Conservation (phyloP, 2,329 filamentous ascomycete species). For the Microsporum ferrugineum region DNA sequence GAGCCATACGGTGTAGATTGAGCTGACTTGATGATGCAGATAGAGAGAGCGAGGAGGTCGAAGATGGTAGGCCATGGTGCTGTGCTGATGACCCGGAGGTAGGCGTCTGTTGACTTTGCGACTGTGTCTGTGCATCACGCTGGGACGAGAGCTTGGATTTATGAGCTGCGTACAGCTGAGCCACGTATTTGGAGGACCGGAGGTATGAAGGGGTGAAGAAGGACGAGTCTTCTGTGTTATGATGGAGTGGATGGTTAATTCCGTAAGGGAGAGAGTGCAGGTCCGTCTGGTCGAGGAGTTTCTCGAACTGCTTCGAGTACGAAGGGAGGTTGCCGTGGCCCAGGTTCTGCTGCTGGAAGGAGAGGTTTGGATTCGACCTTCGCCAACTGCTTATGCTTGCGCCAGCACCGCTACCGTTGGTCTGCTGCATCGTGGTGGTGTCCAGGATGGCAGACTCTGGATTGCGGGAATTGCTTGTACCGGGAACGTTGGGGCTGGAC, state of each 20-base stretch:
- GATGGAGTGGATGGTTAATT: slow-evolving; percentile 13
- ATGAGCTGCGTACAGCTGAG: slow-evolving; percentile 60
- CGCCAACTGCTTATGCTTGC: background rate
- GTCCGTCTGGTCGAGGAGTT: background rate
- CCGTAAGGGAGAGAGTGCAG: background rate
- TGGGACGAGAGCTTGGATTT: slow-evolving; percentile 47
- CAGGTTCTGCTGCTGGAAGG: background rate
- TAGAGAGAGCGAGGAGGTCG: slow-evolving; percentile 32
- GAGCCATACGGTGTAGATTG: slow-evolving; percentile 47
- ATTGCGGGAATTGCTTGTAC: slow-evolving; percentile 22
- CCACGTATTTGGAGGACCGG: slow-evolving; percentile 62
- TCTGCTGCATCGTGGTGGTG: background rate
- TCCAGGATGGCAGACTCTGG: slow-evolving; percentile 25
- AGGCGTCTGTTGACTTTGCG: slow-evolving; percentile 28
- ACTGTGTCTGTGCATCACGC: slow-evolving; percentile 26
- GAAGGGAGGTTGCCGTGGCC: background rate
- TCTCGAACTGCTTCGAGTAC: slow-evolving; percentile 1
- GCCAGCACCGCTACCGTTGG: background rate
- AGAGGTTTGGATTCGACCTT: background rate
- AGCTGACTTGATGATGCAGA: slow-evolving; percentile 48
- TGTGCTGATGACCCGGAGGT: background rate
- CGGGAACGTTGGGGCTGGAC: slow-evolving; percentile 27
- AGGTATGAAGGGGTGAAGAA: slow-evolving; percentile 85
- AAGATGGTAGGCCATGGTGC: background rate
- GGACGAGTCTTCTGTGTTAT: slow-evolving; percentile 24